These are phyloP conservation scores for Termitomyces sp. DNA, from an alignment of 768 basidiomycete genomes.

Conservation along the genomic window DNA sequence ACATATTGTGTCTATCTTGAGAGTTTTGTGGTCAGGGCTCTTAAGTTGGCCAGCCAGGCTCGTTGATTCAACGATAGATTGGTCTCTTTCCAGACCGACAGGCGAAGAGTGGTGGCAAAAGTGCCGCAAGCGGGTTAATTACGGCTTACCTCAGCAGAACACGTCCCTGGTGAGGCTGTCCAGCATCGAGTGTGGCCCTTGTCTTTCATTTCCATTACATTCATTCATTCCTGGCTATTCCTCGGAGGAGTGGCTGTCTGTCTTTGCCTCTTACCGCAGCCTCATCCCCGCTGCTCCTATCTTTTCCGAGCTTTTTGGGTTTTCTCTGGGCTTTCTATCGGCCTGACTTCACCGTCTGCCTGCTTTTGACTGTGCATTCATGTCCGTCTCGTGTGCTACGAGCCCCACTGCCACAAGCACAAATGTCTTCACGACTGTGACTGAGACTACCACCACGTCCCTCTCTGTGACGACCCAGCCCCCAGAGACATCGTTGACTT, in stretches of 20 bases:
- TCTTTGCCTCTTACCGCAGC: slow-evolving; percentile 3
- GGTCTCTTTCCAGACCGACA: neutral
- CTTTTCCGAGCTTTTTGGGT: neutral
- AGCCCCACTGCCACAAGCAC: slow-evolving; percentile 39
- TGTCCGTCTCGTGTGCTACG: slow-evolving; percentile 35
- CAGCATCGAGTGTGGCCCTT: slow-evolving; percentile 1
- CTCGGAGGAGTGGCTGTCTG: slow-evolving; percentile 9
- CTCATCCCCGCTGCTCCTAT: slow-evolving; percentile 4
- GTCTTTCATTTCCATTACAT: slow-evolving; percentile 8
- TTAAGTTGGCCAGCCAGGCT: neutral
- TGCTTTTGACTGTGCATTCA: slow-evolving; percentile 10
- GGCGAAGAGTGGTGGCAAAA: neutral
- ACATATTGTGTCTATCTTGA: neutral
- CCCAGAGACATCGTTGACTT: slow-evolving; percentile 23
- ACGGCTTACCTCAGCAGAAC: slow-evolving; percentile 10
- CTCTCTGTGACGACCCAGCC: slow-evolving; percentile 25
- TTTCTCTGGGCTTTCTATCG: neutral
- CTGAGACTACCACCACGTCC: slow-evolving; percentile 29
- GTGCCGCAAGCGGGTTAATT: neutral
- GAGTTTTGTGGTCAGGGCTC: neutral
- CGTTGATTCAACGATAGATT: too few relatives aligned
- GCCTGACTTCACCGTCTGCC: slow-evolving; percentile 4
- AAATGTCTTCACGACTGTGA: slow-evolving; percentile 28
- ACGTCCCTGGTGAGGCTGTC: slow-evolving; percentile 15
- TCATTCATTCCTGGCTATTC: slow-evolving; percentile 3